Conservation (phyloP, 306 rosid genomes). For the Alnus glutinosa region DNA sequence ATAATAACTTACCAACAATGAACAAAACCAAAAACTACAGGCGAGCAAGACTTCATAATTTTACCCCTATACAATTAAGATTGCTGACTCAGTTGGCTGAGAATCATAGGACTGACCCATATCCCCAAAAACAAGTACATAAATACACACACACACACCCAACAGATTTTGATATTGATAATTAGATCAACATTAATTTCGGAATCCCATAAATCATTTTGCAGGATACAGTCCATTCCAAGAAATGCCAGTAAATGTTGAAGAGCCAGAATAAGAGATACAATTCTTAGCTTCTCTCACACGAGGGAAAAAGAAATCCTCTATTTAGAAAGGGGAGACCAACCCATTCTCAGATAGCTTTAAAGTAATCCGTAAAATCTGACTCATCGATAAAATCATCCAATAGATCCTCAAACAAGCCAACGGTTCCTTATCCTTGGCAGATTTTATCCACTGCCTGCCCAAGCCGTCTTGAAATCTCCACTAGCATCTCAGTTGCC, state of each 20-base stretch:
- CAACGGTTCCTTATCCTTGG: slow-evolving; percentile 44
- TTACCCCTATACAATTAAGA: background rate
- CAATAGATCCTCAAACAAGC: slow-evolving; percentile 71
- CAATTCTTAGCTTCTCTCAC: slow-evolving; percentile 7
- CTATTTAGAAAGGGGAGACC: no score
- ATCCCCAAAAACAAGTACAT: background rate
- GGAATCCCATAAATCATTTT: background rate
- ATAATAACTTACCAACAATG: background rate
- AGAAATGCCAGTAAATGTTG: background rate
- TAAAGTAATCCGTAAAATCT: no score
- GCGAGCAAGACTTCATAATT: background rate
- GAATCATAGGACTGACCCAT: background rate
- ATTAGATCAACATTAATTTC: background rate
- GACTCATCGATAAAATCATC: no score
- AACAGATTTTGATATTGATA: background rate
- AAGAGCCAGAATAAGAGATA: background rate
- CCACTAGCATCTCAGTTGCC: slow-evolving; percentile 57
- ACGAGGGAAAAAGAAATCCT: background rate
- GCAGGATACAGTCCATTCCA: background rate
- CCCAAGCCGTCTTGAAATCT: slow-evolving; percentile 64
- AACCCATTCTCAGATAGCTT: no score
- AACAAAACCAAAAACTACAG: background rate
- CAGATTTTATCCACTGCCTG: slow-evolving; percentile 60
- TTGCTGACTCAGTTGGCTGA: background rate
- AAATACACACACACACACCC: background rate